phyloP scores from a whole-genome alignment of 192 early-diverging fungal species.

The Coemansia sp. region DNA sequence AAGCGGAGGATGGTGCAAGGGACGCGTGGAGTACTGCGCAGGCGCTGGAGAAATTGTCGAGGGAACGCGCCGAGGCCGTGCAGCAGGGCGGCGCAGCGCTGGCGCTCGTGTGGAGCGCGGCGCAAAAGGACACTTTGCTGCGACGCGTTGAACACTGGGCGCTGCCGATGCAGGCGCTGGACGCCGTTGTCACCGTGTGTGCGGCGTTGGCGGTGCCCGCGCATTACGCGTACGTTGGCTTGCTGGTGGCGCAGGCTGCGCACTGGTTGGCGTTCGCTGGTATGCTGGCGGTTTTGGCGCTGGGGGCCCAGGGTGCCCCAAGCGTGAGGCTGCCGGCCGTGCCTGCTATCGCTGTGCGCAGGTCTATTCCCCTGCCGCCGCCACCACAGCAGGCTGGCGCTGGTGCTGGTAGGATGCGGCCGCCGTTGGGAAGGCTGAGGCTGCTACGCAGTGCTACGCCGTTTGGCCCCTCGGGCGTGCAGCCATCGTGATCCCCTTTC shows the following conservation, averaged over 20 bases:
- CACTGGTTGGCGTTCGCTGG: conserved; percentile 40
- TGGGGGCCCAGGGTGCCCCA: conserved; percentile 20
- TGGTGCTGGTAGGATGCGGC: conserved; percentile 2
- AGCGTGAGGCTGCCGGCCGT: conserved; percentile 30
- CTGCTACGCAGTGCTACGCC: conserved; percentile 30
- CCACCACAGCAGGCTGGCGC: too few relatives aligned
- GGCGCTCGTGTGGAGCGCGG: conserved; percentile 41
- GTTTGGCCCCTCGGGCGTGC: conserved; percentile 11
- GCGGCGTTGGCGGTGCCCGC: conserved; percentile 34
- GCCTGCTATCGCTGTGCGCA: conserved; percentile 26
- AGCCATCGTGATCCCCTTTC: neutral
- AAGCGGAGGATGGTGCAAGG: too few relatives aligned
- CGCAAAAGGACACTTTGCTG: conserved; percentile 36
- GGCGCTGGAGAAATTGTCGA: conserved; percentile 6
- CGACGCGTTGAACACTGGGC: neutral
- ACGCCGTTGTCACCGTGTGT: conserved; percentile 13
- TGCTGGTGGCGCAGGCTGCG: conserved; percentile 40
- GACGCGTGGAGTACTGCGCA: neutral
- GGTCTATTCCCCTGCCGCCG: conserved; percentile 43
- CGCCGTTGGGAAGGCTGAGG: conserved; percentile 28
- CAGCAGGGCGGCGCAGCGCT: conserved; percentile 4
- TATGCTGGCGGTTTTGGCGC: conserved; percentile 12
- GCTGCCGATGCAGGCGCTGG: conserved; percentile 32
- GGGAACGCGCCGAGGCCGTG: too few relatives aligned
- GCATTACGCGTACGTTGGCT: conserved; percentile 31